Conservation (phyloP, 768 basidiomycete genomes). For the Obba rivulosa region DNA sequence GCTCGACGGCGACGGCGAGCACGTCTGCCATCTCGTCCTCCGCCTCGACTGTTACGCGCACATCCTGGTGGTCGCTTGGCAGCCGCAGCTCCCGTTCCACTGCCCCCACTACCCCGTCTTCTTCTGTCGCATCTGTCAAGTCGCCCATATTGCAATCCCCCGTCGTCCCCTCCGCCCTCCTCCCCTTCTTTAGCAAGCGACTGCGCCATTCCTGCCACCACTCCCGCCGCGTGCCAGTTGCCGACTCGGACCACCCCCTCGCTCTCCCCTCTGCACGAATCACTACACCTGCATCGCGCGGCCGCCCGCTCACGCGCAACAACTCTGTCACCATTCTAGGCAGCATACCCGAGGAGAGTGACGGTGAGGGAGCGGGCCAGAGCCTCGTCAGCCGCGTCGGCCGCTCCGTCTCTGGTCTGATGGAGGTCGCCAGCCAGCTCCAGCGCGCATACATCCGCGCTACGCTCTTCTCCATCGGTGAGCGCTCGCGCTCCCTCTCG, state of each 20-base stretch:
- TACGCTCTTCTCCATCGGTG: slow-evolving; percentile 40
- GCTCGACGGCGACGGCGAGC: background rate
- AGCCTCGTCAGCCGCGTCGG: slow-evolving; percentile 25
- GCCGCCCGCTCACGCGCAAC: slow-evolving; percentile 10
- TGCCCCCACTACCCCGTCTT: slow-evolving; percentile 28
- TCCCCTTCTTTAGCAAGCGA: slow-evolving; percentile 3
- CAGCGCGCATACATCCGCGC: slow-evolving; percentile 55
- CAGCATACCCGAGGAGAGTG: background rate
- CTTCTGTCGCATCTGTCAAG: slow-evolving; percentile 22
- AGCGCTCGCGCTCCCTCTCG: slow-evolving; percentile 10
- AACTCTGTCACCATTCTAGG: background rate
- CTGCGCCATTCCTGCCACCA: slow-evolving; percentile 7
- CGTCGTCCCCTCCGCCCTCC: background rate
- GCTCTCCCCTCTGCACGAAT: slow-evolving; percentile 7
- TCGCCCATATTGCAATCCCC: slow-evolving; percentile 18
- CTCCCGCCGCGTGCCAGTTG: slow-evolving; percentile 4
- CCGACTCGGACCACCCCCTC: slow-evolving; percentile 10
- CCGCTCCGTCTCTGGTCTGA: slow-evolving; percentile 35
- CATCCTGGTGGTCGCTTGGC: slow-evolving; percentile 41
- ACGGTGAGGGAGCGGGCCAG: background rate
- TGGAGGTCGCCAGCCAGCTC: slow-evolving; percentile 50
- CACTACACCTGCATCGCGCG: slow-evolving; percentile 8
- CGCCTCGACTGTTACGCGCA: slow-evolving; percentile 27
- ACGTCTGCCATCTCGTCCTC: slow-evolving; percentile 20
- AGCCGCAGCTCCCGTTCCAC: slow-evolving; percentile 33